Evolutionary conservation across 176 grass and related monocot genomes (phyloP).

Genomic region (Saccharum officinarum): DNA sequence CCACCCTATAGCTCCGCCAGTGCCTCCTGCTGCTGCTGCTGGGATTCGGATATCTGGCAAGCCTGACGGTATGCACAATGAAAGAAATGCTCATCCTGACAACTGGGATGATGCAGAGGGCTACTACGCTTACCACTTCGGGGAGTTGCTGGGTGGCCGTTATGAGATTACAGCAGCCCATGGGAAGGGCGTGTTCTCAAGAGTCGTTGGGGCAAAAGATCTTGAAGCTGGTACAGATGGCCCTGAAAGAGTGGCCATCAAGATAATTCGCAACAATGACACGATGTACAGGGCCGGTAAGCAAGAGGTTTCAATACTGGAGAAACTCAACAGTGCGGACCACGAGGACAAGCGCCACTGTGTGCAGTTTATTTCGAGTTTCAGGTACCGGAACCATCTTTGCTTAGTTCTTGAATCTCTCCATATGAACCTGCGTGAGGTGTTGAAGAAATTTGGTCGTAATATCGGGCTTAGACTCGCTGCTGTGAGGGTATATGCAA

Average conservation of each 20-base stretch:
- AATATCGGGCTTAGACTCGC: slow-evolving; percentile 83
- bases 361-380: slow-evolving; percentile 80
- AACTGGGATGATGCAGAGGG: slow-evolving; percentile 68
- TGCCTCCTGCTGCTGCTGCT: slow-evolving; percentile 30
- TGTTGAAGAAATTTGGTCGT: slow-evolving; percentile 90
- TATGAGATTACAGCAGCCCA: slow-evolving; percentile 79
- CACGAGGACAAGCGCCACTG: slow-evolving; percentile 77
- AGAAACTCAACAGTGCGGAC: slow-evolving; percentile 68
- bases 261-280: slow-evolving; percentile 88
- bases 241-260: slow-evolving; percentile 77
- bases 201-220: slow-evolving; percentile 79
- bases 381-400: slow-evolving; percentile 98
- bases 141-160: slow-evolving; percentile 75
- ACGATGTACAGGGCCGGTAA: slow-evolving; percentile 86
- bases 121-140: slow-evolving; percentile 68
- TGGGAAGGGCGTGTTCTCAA: slow-evolving; percentile 90
- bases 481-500: slow-evolving; percentile 82
- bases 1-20: too few species aligned
- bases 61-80: slow-evolving; percentile 44
- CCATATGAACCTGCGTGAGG: slow-evolving; percentile 96
- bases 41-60: slow-evolving; percentile 61
- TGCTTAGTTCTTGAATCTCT: slow-evolving; percentile 99
- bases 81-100: slow-evolving; percentile 71
- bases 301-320: slow-evolving; percentile 78
- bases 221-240: slow-evolving; percentile 69